phyloP scores from a whole-genome alignment of 371 early-diverging fungal genomes.

The Fennellomyces sp. region DNA sequence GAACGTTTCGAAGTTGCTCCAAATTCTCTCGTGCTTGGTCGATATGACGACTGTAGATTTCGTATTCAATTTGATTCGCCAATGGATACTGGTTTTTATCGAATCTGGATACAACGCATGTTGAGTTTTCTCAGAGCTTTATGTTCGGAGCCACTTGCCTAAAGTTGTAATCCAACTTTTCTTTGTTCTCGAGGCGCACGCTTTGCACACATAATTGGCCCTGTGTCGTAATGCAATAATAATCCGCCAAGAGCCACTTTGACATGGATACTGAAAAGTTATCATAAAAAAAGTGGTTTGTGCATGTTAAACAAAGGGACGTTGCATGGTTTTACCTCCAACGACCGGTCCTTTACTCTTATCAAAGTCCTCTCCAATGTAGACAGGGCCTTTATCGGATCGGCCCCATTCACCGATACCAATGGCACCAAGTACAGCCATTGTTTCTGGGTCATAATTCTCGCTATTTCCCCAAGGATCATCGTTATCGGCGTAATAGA shows the following conservation, averaged over 20 bases:
- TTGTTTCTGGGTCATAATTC: conserved; percentile 11
- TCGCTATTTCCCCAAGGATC: conserved; percentile 7
- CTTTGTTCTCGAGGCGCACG: conserved; percentile 22
- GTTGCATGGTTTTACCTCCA: conserved; percentile 21
- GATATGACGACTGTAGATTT: conserved; percentile 28
- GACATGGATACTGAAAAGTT: conserved; percentile 21
- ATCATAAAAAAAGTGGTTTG: neutral
- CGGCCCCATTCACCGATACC: conserved; percentile 42
- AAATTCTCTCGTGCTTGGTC: conserved; percentile 22
- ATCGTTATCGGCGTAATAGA: conserved; percentile 12
- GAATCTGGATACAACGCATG: conserved; percentile 7
- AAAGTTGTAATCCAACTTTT: conserved; percentile 16
- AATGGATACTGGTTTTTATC: conserved; percentile 20
- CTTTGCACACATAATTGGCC: conserved; percentile 38
- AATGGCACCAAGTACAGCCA: conserved; percentile 24
- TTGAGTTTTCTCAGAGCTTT: neutral
- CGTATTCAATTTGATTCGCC: conserved; percentile 30
- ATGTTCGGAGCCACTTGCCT: conserved; percentile 6
- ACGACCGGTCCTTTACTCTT: conserved; percentile 28
- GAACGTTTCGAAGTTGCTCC: conserved; percentile 1
- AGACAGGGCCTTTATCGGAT: conserved; percentile 18
- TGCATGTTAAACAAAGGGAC: too few species aligned
- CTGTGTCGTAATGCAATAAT: conserved; percentile 30
- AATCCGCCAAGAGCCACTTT: conserved; percentile 21
- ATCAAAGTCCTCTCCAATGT: conserved; percentile 28